Evolutionary conservation across 2,329 filamentous ascomycete genomes (phyloP), one percentile per base, ranked within the genome.

Genomic region (Sporothrix brunneoviolacea): DNA sequence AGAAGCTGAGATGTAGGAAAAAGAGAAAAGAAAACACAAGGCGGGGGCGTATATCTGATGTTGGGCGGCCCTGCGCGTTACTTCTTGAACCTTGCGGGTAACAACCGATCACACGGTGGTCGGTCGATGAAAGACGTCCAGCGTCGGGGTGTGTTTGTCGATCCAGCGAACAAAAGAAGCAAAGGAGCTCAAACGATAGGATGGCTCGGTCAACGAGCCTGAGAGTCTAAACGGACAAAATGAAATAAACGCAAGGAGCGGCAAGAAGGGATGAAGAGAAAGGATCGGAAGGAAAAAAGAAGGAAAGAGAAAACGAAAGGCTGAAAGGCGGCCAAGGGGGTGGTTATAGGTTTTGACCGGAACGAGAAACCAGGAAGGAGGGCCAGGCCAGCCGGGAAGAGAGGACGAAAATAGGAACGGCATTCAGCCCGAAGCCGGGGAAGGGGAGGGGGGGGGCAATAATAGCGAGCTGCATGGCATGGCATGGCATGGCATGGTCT

Each of bases 171-270:
- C 19, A 57, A 51, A 61, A 46, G 45, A 39, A 52, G 21, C 6
- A 50, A 28, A 51, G 27, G 18, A 39, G 8, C 19, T 28, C 19
- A 49, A 55, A 68, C 60, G 68, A 72, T 64, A 62, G 68, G 65
- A 68, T 62, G 65, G 68, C 61, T 70, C 69, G 70, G 58, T 71
- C 70, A 68, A 72, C 70, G 68, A 72, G 69, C 65, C 63, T 9
- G 40, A 42, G 40, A n/a, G 15, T 48, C 41, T 42, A 60, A 59
- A 56, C 60, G 58, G 62, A 60, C 61, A 63, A 51, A 46, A 64
- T 58, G n/a, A n/a, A 64, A 56, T 58, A 56, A 62, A 62, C 48
- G 56, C 53, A 42, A 47, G 38, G 28, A 48, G 22, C 18, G 32
- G 18, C 16, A 51, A 43, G 46, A 50, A 50, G 35, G 19, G 33